Base-by-base conservation (phyloP, 768 basidiomycete species). In the Cystobasidium ongulense region DNA sequence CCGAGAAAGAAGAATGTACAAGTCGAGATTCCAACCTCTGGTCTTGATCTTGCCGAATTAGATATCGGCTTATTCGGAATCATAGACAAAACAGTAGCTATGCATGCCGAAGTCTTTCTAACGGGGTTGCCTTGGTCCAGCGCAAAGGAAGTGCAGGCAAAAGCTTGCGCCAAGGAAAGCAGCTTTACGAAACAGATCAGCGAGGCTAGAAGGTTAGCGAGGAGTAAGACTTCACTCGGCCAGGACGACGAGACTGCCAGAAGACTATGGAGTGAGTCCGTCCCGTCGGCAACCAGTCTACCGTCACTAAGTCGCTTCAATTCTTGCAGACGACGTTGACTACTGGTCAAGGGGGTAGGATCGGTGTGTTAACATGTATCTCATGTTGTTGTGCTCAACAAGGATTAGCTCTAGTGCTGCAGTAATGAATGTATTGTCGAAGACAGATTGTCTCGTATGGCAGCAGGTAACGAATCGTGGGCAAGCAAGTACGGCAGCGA, bases 171-270 rank as follows among this genome's bases (percentile, higher is more conserved):
- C 25, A 77, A 65, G 29, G 75, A 46, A 70, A 86, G 85, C 74
- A 85, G 86, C 31, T 86, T 87, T 78, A 86, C 86, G 3, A 83
- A 80, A 67, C 85, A 87, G 75, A 83, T 88, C 10, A 73, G 86
- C 17, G 84, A 85, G 27, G 82, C 78, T 29, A 82, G 87, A 63
- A 77, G 78, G 79, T 79, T 52, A 74, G 67, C 33, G 76, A 81
- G 59, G 74, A 63, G 73, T 61, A 77, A 29, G 21, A 21, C 25
- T 5, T 27, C 57, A 29, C 3, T 4, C 29, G 57, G 4, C 4
- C 27, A 29, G 4, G 25, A 15, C 29, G 57, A 50, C 3, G 46
- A n/a, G n/a, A n/a, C n/a, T 50, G 46, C 46, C 15, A 50, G n/a
- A 21, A 4, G n/a, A 50, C 21, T 50, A n/a, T 50, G 75, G 76